A percentile compares a stretch with the other conserved stretches of the same genome.
Evolutionary conservation across 108 stramenopile species (phyloP).

Genomic region (Skeletonema tropicum): DNA sequence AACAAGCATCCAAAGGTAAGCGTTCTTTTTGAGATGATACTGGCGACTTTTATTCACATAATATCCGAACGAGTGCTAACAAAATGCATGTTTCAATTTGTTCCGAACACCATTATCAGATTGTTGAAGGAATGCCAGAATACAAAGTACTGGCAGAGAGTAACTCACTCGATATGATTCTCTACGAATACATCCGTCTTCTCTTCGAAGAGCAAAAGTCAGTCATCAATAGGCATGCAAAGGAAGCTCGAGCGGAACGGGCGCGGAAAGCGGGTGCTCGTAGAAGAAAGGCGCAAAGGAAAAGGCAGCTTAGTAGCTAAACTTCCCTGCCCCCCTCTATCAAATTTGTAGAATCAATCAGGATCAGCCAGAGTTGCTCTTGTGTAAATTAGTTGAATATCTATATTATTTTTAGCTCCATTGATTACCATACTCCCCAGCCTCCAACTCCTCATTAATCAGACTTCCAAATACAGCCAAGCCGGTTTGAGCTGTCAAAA

Average conservation of each 20-base stretch:
- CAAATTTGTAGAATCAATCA: background rate
- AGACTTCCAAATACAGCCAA: too few relatives aligned
- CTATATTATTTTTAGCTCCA: background rate
- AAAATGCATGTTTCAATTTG: background rate
- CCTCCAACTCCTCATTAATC: too few relatives aligned
- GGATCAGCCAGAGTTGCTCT: background rate
- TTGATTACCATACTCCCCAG: too few relatives aligned
- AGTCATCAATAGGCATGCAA: constrained; percentile 16
- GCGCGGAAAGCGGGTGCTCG: too few relatives aligned
- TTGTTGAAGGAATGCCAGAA: constrained; percentile 41
- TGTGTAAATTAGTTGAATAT: background rate
- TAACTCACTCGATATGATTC: constrained; percentile 41
- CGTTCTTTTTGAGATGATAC: background rate
- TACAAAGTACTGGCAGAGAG: constrained; percentile 35
- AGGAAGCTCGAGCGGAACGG: background rate
- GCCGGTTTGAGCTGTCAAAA: too few relatives aligned
- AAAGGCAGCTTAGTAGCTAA: background rate
- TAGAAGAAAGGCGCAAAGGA: background rate
- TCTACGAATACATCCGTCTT: constrained; percentile 26
- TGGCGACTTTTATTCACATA: background rate
- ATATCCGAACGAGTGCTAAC: background rate
- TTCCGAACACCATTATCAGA: constrained; percentile 1
- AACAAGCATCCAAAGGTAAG: constrained; percentile 51
- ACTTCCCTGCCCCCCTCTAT: background rate
- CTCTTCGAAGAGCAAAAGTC: constrained; percentile 27